Conservation (phyloP, 163 green algal species). For the Scenedesmus sp. region DNA sequence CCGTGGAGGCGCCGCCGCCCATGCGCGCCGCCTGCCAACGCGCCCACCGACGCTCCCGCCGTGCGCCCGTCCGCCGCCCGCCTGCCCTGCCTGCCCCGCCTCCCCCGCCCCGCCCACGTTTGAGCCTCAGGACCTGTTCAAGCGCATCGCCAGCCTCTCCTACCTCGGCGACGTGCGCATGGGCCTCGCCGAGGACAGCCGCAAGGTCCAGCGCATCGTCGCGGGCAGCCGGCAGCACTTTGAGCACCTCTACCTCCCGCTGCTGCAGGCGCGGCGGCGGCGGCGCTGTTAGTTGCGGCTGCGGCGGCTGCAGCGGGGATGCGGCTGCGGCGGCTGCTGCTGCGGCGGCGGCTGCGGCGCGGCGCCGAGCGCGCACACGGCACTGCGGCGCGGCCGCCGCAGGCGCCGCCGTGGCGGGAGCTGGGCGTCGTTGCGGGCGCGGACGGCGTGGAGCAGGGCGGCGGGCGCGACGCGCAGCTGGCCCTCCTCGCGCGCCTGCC, state of each 20-base stretch:
- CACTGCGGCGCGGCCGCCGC: no score
- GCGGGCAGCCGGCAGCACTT: constrained; percentile 44
- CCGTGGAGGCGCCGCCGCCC: no score
- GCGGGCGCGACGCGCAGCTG: not conserved
- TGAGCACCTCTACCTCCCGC: constrained; percentile 41
- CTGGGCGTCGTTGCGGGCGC: constrained; percentile 12
- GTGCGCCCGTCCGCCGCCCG: not conserved
- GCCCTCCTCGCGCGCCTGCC: constrained; percentile 12
- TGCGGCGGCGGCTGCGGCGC: not conserved
- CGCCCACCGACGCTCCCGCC: not conserved
- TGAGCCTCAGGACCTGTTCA: constrained; percentile 64
- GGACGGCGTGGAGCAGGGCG: constrained; percentile 19
- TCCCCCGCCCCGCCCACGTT: no score
- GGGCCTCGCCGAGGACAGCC: constrained; percentile 64
- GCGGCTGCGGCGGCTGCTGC: constrained; percentile 11
- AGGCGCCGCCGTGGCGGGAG: not conserved
- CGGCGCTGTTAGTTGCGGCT: not conserved
- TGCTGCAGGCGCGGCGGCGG: constrained; percentile 16
- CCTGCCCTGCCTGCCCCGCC: no score
- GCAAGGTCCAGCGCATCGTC: constrained; percentile 52
- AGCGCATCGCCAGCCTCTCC: constrained; percentile 69
- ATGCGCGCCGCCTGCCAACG: not conserved
- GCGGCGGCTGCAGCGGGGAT: no score
- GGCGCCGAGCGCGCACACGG: no score
- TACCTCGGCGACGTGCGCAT: constrained; percentile 89